phyloP scores from a whole-genome alignment of 1,284 basidiomycete species.

The Trametes versicolor region DNA sequence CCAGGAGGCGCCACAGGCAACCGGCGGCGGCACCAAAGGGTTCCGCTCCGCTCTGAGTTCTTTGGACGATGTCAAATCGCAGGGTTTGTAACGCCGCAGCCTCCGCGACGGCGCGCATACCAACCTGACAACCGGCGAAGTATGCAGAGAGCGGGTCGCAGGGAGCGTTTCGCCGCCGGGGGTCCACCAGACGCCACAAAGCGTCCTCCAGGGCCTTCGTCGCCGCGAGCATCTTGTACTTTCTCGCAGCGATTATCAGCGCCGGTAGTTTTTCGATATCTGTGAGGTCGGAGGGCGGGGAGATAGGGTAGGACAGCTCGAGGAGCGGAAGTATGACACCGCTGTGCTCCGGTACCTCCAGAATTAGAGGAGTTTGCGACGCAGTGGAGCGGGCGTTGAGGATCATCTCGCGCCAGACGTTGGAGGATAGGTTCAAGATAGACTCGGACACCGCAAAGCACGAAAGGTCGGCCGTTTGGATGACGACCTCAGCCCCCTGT shows the following conservation, averaged over 20 bases:
- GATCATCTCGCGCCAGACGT: background rate
- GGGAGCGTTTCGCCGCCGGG: constrained; percentile 1
- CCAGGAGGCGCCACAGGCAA: constrained; percentile 27
- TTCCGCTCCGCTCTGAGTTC: background rate
- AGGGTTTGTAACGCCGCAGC: background rate
- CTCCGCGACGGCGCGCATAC: background rate
- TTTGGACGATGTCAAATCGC: background rate
- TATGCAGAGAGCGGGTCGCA: background rate
- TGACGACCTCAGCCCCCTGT: background rate
- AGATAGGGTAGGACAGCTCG: constrained; percentile 3
- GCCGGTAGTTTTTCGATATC: background rate
- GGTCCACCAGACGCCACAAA: background rate
- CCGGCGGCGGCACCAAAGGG: constrained; percentile 23
- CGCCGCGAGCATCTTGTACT: constrained; percentile 8
- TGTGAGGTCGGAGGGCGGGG: background rate
- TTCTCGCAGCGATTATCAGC: constrained; percentile 6
- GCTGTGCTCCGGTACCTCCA: background rate
- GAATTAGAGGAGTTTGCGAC: background rate
- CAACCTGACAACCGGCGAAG: background rate
- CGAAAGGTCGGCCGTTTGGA: background rate
- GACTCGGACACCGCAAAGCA: background rate
- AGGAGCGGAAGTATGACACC: background rate
- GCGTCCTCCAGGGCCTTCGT: background rate
- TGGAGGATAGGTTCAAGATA: background rate
- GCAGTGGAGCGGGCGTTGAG: background rate